phyloP scores from a whole-genome alignment of 2,329 filamentous ascomycete genomes.

The Cladorrhinum sp. region DNA sequence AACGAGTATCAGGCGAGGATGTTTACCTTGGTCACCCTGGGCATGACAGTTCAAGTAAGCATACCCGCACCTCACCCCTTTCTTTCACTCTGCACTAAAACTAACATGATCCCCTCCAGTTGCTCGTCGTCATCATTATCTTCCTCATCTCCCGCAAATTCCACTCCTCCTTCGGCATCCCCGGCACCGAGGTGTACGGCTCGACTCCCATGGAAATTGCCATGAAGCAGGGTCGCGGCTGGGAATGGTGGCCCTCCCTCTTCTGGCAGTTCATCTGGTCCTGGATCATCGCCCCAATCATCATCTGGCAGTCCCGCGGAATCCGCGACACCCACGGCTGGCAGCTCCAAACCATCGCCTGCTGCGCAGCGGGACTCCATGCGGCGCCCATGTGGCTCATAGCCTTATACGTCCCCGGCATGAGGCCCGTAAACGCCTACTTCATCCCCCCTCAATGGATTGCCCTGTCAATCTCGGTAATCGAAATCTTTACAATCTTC shows the following conservation, averaged over 20 bases:
- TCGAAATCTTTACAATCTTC: conserved; percentile 63
- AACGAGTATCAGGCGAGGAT: conserved; percentile 41
- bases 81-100: background rate
- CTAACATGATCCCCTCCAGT: conserved; percentile 39
- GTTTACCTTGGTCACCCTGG: conserved; percentile 48
- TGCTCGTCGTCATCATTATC: conserved; percentile 56
- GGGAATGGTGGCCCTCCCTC: conserved; percentile 67
- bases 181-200: conserved; percentile 58
- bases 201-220: conserved; percentile 48
- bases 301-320: conserved; percentile 58
- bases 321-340: conserved; percentile 65
- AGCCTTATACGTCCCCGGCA: conserved; percentile 51
- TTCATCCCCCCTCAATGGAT: conserved; percentile 63
- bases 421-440: conserved; percentile 51
- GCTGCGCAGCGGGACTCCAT: conserved; percentile 51
- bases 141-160: conserved; percentile 65
- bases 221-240: conserved; percentile 49
- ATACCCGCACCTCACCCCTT: too few species aligned
- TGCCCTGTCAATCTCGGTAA: conserved; percentile 57
- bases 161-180: conserved; percentile 57
- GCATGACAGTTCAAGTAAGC: conserved; percentile 55
- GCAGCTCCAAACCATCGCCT: conserved; percentile 59
- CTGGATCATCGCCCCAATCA: conserved; percentile 58
- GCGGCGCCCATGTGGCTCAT: conserved; percentile 67
- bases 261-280: conserved; percentile 65